Percentiles rank a stretch among this genome's conserved stretches.
Evolutionary conservation across 371 early-diverging fungal species (phyloP).

Genomic region (Mortierella sp.): DNA sequence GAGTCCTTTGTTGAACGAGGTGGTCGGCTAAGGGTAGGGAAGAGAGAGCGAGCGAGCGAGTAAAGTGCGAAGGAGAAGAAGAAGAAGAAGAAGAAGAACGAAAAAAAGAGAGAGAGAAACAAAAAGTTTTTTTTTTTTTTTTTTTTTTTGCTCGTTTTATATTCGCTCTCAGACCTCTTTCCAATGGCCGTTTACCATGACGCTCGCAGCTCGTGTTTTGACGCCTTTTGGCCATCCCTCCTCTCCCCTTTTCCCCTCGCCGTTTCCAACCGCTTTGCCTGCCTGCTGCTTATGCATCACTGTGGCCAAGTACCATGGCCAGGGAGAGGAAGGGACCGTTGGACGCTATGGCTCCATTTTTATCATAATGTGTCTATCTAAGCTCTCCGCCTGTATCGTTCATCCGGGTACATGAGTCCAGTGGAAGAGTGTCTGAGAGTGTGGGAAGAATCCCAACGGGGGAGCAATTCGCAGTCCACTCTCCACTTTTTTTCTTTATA

Average conservation of each 20-base stretch:
- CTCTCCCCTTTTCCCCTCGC: constrained; percentile 2
- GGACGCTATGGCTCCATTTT: constrained; percentile 1
- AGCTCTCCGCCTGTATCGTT: background rate
- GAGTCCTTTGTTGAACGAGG: background rate
- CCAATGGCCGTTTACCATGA: background rate
- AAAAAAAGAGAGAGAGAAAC: background rate
- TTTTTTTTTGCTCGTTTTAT: background rate
- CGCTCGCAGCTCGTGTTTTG: background rate
- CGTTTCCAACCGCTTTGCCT: constrained; percentile 4
- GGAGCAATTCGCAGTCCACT: background rate
- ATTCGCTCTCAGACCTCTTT: constrained; percentile 6
- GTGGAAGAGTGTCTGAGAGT: background rate
- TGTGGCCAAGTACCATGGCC: background rate
- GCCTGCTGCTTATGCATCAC: background rate
- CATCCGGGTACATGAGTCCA: background rate
- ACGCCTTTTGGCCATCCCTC: constrained; percentile 1
- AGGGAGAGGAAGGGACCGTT: constrained; percentile 1
- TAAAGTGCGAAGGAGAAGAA: background rate
- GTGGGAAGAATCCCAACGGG: too few relatives aligned
- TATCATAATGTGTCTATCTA: background rate
- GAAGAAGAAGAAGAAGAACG: background rate
- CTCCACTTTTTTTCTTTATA: background rate
- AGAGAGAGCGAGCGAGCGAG: background rate
- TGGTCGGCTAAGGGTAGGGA: background rate
- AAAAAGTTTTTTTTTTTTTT: background rate